Evolutionary conservation across 768 basidiomycete genomes (phyloP).

Genomic region (Kwoniella shandongensis): DNA sequence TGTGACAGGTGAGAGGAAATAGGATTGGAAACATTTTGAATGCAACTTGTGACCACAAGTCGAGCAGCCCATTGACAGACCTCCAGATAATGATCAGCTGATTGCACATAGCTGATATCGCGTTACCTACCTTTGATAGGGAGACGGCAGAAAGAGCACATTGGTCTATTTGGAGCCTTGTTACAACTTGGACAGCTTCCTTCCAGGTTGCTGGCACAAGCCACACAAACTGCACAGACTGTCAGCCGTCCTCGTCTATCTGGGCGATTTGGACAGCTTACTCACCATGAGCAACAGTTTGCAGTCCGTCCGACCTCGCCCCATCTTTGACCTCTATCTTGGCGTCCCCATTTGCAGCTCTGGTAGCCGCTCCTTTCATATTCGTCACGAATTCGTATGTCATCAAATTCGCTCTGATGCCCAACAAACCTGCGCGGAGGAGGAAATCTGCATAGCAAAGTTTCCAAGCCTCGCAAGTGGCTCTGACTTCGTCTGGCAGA

Average conservation of each 20-base stretch:
- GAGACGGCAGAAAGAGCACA: conserved; percentile 47
- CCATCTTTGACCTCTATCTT: not conserved
- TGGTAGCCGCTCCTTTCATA: not conserved
- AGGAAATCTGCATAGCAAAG: conserved; percentile 48
- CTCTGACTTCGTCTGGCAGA: conserved; percentile 20
- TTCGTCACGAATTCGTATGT: conserved; percentile 21
- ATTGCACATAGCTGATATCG: not conserved
- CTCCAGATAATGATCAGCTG: too few relatives aligned
- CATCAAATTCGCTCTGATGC: conserved; percentile 26
- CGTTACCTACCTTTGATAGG: conserved; percentile 47
- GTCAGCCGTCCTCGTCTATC: conserved; percentile 7
- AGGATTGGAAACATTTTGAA: conserved; percentile 27
- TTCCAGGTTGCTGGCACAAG: conserved; percentile 16
- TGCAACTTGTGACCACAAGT: conserved; percentile 40
- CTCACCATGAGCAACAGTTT: conserved; percentile 11
- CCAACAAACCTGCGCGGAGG: conserved; percentile 35
- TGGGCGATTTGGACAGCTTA: not conserved
- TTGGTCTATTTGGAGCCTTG: conserved; percentile 12
- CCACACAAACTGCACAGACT: conserved; percentile 19
- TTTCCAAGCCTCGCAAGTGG: conserved; percentile 34
- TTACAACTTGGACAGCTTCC: conserved; percentile 33
- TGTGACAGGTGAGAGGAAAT: conserved; percentile 10
- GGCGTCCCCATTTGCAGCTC: conserved; percentile 14
- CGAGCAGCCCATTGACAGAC: conserved; percentile 36
- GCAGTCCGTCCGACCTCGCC: conserved; percentile 4